Base-by-base conservation (phyloP, 768 basidiomycete genomes). In the Kwoniella shandongensis region DNA sequence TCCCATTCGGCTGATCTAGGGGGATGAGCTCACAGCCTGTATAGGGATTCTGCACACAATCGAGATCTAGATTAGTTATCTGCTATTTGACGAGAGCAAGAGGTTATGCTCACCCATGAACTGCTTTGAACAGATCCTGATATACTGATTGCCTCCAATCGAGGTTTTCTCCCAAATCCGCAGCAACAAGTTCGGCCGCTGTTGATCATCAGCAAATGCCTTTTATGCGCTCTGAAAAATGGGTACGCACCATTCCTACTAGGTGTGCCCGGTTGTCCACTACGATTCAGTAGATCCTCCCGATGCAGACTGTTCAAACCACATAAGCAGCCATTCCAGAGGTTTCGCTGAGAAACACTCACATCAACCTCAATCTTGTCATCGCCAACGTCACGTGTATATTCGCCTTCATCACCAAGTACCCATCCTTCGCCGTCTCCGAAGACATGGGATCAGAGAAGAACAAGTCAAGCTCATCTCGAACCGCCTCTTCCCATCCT, bases 371-470 rank as follows among this genome's bases (percentile, higher is more conserved):
- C 40, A 65, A 53, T 22, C 67, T 25, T 4, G 62, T 62, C 67
- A 69, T 63, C 15, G 67, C 63, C 23, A 65, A 38, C n/a, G 67
- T 69, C 6, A 69, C 67, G 39, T 69, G 63, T n/a, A 69, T 63
- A 38, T 69, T 69, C 22, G 63, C 67, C 44, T 59, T 62, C 4
- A 65, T 20, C 1, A 69, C 67, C 22, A 65, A 27, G 39, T 59
- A 65, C 1, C 63, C 61, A 41, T 65, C 63, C 35, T 62, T 69
- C 13, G 66, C 66, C 17, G 59, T 56, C 47, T 65, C 60, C 15
- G 59, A 59, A 25, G 56, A 51, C 56, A 62, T 61, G 5, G 66
- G 63, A 45, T 65, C 63, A 11, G 39, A 51, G 51, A 65, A 65
- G 63, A 64, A 68, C 49, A 62, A 25, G 23, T 68, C 59, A 5